Base-by-base conservation (phyloP, 2,329 filamentous ascomycete species). In the Paracamarosporium sp. region DNA sequence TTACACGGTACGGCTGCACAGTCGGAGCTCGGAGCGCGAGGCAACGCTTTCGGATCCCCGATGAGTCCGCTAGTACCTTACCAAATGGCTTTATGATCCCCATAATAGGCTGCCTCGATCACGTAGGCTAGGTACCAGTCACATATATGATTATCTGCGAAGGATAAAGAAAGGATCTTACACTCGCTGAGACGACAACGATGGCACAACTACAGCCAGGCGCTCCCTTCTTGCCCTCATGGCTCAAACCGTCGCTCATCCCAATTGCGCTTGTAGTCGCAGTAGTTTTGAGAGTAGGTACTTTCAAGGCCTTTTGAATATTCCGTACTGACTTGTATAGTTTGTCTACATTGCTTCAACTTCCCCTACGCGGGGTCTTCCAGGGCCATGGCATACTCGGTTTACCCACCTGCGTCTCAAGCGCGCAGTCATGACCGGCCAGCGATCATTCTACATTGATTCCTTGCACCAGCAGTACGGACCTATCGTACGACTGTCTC, bases 391-490 rank as follows among this genome's bases (percentile, higher is more conserved):
- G 66, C 64, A 71, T 43, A 65, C 68, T 0, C 62, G 57, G 30
- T 72, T 71, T 44, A 74, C 70, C 5, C 66, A 70, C 43, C 53
- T 72, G 11, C 62, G 66, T 22, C 65, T 80, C 11, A 77, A 78
- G 35, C 62, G 70, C 12, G 70, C 75, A n/a, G 70, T 73, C 17
- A 52, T 79, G 5, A 61, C 62, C 5, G 77, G 78, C 9, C 70
- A 69, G 4, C 72, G 77, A 7, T 71, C 76, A 40, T 73, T 76
- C 56, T 77, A 78, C 61, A 72, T 79, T 22, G 66, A 80, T 47
- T 59, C 62, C 2, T 64, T 80, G 1, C 78, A 80, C 59, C 30
- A 66, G 22, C 54, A 54, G 48, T 70, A 74, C 55, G 69, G 69
- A 7, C 60, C 65, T 45, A 61, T 71, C 24, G 67, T 74, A 2